phyloP scores from a whole-genome alignment of 176 grass and related monocot species.

The Panicum miliaceum region DNA sequence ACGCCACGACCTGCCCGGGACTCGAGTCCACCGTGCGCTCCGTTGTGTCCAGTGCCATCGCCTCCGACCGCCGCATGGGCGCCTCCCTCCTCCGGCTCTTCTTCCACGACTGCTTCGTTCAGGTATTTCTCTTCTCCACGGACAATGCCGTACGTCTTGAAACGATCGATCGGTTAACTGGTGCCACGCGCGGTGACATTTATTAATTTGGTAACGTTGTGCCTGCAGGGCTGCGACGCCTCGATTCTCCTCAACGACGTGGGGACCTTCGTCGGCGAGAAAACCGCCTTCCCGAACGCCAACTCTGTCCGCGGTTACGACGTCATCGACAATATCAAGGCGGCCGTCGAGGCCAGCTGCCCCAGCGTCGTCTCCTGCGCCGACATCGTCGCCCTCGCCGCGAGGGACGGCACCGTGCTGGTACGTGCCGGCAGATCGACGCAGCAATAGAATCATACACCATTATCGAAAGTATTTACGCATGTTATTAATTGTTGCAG shows the following conservation, averaged over 20 bases:
- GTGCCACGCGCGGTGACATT: too few species aligned
- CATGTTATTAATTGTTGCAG: constrained; percentile 31
- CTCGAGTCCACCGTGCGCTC: constrained; percentile 39
- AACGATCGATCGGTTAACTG: too few species aligned
- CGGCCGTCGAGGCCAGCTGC: constrained; percentile 44
- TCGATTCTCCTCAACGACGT: constrained; percentile 63
- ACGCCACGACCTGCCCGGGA: constrained; percentile 47
- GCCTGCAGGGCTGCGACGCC: constrained; percentile 64
- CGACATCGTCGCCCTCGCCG: constrained; percentile 79
- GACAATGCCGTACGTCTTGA: too few species aligned
- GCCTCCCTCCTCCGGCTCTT: constrained; percentile 73
- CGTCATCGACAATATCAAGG: constrained; percentile 61
- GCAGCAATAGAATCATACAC: too few species aligned
- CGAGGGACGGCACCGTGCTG: constrained; percentile 63
- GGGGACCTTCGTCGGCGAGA: constrained; percentile 50
- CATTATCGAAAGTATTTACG: too few species aligned
- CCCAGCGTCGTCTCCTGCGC: constrained; percentile 69
- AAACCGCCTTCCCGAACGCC: constrained; percentile 45
- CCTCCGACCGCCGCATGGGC: constrained; percentile 52
- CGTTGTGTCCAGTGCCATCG: constrained; percentile 41
- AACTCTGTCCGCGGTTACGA: constrained; percentile 61
- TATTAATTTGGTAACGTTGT: too few species aligned
- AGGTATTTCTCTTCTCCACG: background rate
- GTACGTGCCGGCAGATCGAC: constrained; percentile 26
- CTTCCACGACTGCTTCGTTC: constrained; percentile 87